phyloP scores from a whole-genome alignment of 2,329 filamentous ascomycete species.

The Hymenoscyphus infarciens region DNA sequence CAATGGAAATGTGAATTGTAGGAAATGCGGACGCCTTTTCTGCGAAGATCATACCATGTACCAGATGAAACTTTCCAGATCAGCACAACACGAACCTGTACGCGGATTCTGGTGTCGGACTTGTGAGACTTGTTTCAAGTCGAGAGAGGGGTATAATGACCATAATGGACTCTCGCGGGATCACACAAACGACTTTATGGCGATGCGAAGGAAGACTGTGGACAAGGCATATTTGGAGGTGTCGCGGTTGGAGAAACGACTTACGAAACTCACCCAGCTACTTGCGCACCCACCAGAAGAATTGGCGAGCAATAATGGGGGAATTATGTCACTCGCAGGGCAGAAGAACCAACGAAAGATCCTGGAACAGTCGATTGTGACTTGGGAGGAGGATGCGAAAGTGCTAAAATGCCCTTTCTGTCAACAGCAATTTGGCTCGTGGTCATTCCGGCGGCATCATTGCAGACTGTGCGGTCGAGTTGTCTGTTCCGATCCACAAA shows the following conservation, averaged over 20 bases:
- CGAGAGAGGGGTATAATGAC: conserved; percentile 91
- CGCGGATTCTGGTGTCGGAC: conserved; percentile 91
- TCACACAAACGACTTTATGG: conserved; percentile 67
- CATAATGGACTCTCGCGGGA: conserved; percentile 69
- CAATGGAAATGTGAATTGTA: conserved; percentile 85
- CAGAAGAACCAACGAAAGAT: conserved; percentile 74
- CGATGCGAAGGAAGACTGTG: conserved; percentile 70
- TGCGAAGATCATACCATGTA: conserved; percentile 99
- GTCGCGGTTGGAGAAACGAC: conserved; percentile 82
- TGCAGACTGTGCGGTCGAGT: conserved; percentile 91
- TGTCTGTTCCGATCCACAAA: conserved; percentile 83
- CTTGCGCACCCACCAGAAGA: conserved; percentile 73
- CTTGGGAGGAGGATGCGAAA: conserved; percentile 86
- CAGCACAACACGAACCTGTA: conserved; percentile 84
- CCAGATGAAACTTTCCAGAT: conserved; percentile 93
- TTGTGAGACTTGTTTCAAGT: conserved; percentile 99
- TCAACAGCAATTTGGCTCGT: conserved; percentile 90
- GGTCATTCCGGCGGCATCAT: conserved; percentile 90
- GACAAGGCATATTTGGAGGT: conserved; percentile 86
- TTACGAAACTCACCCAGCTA: conserved; percentile 85
- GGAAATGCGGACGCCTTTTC: conserved; percentile 88
- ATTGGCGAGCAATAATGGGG: conserved; percentile 45
- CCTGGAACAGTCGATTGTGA: conserved; percentile 87
- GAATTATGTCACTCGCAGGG: conserved; percentile 56
- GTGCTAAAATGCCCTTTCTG: conserved; percentile 88